Evolutionary conservation across 1,284 basidiomycete species (phyloP).

Genomic region (Trametes hirsuta): DNA sequence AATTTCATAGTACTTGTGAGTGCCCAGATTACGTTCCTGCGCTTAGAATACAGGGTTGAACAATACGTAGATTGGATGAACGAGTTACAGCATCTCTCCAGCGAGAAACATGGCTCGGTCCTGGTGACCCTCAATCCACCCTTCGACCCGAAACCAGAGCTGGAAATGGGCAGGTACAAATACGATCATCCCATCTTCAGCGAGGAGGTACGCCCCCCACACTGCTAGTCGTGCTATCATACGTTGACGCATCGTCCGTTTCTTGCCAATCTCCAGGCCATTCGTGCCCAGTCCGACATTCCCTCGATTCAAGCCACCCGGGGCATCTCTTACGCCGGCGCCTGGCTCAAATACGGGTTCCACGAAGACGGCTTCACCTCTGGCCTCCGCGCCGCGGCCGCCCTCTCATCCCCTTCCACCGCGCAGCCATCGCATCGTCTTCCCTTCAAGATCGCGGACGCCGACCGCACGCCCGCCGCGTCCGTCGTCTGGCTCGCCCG

Average conservation of each 20-base stretch:
- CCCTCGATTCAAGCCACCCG: constrained; percentile 64
- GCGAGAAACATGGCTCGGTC: constrained; percentile 62
- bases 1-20: background rate
- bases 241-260: background rate
- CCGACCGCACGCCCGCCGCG: constrained; percentile 20
- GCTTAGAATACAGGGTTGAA: background rate
- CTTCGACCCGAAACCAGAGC: constrained; percentile 56
- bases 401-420: constrained; percentile 11
- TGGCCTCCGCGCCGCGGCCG: constrained; percentile 49
- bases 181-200: constrained; percentile 77
- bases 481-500: constrained; percentile 16
- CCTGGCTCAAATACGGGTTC: constrained; percentile 80
- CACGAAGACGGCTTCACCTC: constrained; percentile 85
- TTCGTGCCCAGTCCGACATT: constrained; percentile 61
- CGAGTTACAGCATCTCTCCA: constrained; percentile 70
- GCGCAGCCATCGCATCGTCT: constrained; percentile 1
- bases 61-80: constrained; percentile 60
- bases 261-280: constrained; percentile 39
- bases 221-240: background rate
- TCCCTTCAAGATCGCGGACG: constrained; percentile 37
- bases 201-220: constrained; percentile 39
- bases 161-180: constrained; percentile 54
- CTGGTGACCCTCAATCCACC: constrained; percentile 82
- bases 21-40: background rate
- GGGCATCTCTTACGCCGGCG: constrained; percentile 76